Percentiles rank a stretch among this genome's conserved stretches.
Evolutionary conservation across 2,329 filamentous ascomycete genomes (phyloP).

Genomic region (Botrytis fabae): DNA sequence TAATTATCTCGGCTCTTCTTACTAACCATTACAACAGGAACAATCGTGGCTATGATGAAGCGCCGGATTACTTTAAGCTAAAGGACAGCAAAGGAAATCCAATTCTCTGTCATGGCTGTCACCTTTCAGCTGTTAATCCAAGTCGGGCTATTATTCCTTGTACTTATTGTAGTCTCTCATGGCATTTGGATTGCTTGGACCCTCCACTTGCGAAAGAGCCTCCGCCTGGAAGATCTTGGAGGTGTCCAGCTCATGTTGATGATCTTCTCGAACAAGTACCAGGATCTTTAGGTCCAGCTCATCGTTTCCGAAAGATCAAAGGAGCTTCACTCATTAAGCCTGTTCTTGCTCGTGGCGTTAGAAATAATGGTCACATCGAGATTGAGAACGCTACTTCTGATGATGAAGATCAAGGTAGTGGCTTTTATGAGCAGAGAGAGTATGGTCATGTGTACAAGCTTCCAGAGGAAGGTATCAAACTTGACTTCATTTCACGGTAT

Average conservation of each 20-base stretch:
- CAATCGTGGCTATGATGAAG: conserved; percentile 57
- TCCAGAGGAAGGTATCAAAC: conserved; percentile 62
- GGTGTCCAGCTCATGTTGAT: conserved; percentile 83
- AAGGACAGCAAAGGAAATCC: conserved; percentile 71
- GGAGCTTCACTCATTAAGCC: conserved; percentile 54
- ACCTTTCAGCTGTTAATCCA: conserved; percentile 60
- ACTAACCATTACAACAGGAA: conserved; percentile 43
- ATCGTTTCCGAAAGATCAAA: conserved; percentile 62
- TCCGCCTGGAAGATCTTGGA: conserved; percentile 71
- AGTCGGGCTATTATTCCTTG: conserved; percentile 77
- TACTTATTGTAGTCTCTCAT: conserved; percentile 76
- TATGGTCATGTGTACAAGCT: conserved; percentile 67
- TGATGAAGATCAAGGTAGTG: conserved; percentile 47
- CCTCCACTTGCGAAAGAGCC: conserved; percentile 81
- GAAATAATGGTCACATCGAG: conserved; percentile 72
- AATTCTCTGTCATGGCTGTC: conserved; percentile 77
- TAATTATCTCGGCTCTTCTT: conserved; percentile 22
- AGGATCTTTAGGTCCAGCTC: conserved; percentile 56
- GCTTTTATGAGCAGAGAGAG: conserved; percentile 58
- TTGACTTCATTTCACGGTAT: conserved; percentile 70
- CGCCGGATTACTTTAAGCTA: conserved; percentile 66
- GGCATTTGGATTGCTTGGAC: conserved; percentile 91
- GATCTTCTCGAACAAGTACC: conserved; percentile 66
- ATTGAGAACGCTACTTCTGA: conserved; percentile 61
- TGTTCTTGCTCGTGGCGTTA: conserved; percentile 60